Conservation (phyloP, 257 asterid species). For the Rhazya stricta region DNA sequence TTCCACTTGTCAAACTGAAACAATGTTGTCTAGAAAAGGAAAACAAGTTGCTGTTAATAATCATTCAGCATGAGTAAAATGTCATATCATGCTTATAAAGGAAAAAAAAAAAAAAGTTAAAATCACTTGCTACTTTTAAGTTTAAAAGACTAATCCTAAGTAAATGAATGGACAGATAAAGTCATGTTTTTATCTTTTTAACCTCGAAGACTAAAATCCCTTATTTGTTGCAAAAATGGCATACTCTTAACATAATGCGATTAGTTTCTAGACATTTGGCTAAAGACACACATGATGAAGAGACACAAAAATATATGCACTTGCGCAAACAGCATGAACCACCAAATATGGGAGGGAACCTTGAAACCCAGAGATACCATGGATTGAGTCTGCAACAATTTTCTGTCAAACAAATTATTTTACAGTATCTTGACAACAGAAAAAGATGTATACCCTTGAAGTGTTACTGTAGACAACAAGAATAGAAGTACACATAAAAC, state of each 20-base stretch:
- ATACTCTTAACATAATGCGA: background rate
- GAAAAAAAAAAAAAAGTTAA: too few relatives aligned
- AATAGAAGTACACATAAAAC: conserved; percentile 8
- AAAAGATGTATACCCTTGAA: conserved; percentile 3
- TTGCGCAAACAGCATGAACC: too few relatives aligned
- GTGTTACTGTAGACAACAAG: background rate
- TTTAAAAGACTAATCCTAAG: too few relatives aligned
- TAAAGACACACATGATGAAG: too few relatives aligned
- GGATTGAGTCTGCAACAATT: background rate
- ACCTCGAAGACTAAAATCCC: background rate
- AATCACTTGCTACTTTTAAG: too few relatives aligned
- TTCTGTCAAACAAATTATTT: background rate
- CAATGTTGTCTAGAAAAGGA: too few relatives aligned
- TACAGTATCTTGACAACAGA: background rate
- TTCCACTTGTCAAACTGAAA: too few relatives aligned
- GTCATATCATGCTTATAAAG: too few relatives aligned
- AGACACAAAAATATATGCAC: too few relatives aligned
- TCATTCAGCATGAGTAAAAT: too few relatives aligned
- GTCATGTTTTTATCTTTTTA: too few relatives aligned
- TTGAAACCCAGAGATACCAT: background rate
- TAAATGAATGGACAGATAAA: background rate
- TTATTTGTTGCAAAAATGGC: background rate
- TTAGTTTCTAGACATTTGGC: background rate
- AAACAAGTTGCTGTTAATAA: too few relatives aligned
- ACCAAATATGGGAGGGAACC: background rate